phyloP scores from a whole-genome alignment of 2,329 filamentous ascomycete genomes.

The Pseudogymnoascus sp. region DNA sequence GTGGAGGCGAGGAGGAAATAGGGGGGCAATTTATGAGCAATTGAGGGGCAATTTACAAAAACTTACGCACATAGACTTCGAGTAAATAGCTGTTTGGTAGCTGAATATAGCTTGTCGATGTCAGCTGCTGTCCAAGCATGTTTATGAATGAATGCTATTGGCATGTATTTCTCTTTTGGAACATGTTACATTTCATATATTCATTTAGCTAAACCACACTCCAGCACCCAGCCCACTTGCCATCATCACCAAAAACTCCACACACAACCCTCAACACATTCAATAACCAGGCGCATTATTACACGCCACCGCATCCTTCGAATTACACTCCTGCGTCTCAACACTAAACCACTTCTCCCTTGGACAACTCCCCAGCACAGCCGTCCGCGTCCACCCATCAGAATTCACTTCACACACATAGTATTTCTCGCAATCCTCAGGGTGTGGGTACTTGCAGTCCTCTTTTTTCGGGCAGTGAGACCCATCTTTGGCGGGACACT shows the following conservation, averaged over 20 bases:
- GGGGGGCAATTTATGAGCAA: slow-evolving; percentile 34
- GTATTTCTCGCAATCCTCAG: background rate
- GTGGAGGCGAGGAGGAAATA: slow-evolving; percentile 55
- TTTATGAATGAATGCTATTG: background rate
- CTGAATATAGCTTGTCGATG: background rate
- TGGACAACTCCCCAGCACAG: no score
- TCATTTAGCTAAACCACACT: no score
- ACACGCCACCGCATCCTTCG: no score
- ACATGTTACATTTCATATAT: background rate
- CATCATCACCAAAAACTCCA: no score
- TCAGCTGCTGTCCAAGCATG: background rate
- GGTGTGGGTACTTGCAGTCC: background rate
- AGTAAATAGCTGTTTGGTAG: slow-evolving; percentile 7
- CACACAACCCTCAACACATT: no score
- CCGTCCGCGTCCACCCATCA: background rate
- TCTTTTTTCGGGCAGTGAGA: no score
- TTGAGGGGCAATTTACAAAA: slow-evolving; percentile 31
- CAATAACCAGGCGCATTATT: no score
- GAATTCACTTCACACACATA: background rate
- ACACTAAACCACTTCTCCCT: no score
- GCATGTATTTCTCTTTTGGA: background rate
- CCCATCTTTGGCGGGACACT: no score
- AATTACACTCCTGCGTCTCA: no score
- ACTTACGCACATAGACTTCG: background rate
- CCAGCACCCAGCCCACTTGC: no score